Evolutionary conservation across 148 eudicot species (phyloP).

Genomic region (Vaccinium corymbosum): DNA sequence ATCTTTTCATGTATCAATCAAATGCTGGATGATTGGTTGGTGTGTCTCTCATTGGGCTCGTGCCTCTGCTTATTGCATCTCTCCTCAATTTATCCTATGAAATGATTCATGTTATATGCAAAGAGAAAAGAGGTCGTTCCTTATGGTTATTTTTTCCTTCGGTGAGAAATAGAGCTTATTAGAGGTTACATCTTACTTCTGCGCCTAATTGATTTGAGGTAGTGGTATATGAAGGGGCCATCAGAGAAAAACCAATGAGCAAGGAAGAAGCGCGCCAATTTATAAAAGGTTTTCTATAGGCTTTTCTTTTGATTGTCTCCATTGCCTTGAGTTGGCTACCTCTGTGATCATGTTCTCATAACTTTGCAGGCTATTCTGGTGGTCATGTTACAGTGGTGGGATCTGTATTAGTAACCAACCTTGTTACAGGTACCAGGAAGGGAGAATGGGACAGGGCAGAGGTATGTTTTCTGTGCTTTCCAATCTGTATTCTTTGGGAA

Average conservation of each 20-base stretch:
- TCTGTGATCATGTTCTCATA: not conserved
- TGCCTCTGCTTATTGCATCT: not conserved
- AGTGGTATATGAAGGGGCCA: slow-evolving; percentile 49
- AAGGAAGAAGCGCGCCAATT: slow-evolving; percentile 54
- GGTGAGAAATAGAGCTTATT: slow-evolving; percentile 5
- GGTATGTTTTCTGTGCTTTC: slow-evolving; percentile 26
- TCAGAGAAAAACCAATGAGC: slow-evolving; percentile 54
- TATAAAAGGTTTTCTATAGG: slow-evolving; percentile 38
- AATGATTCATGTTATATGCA: not conserved
- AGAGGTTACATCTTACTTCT: slow-evolving; percentile 28
- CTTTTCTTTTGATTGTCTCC: not conserved
- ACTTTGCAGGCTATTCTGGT: slow-evolving; percentile 50
- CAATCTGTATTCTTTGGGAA: not conserved
- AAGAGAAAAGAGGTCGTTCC: not conserved
- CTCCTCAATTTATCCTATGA: not conserved
- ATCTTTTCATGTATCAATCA: too few species aligned
- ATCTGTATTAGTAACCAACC: slow-evolving; percentile 46
- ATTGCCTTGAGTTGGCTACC: not conserved
- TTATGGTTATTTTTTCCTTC: not conserved
- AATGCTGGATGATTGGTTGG: too few species aligned
- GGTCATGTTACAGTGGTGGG: slow-evolving; percentile 50
- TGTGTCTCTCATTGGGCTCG: too few species aligned
- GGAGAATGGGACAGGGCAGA: slow-evolving; percentile 58
- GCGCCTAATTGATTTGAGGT: slow-evolving; percentile 49
- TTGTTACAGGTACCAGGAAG: slow-evolving; percentile 38